phyloP scores from a whole-genome alignment of 768 basidiomycete species.

The Hygrophoropsis aurantiaca region DNA sequence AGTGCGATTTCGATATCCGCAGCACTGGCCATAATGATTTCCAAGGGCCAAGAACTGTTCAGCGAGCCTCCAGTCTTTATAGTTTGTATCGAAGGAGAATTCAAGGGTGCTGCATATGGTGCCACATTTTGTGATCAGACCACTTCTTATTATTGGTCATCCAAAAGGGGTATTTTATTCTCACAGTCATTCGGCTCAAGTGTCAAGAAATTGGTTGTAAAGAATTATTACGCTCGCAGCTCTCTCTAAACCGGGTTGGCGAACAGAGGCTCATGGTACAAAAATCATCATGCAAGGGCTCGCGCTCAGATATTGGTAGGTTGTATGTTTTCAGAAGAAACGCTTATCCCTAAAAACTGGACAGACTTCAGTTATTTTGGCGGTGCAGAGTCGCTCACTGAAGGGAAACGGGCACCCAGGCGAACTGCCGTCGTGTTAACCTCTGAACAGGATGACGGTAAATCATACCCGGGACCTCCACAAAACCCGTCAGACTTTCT shows the following conservation, averaged over 20 bases:
- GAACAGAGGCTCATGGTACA: constrained; percentile 9
- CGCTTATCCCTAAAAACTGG: neutral
- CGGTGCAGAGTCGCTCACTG: constrained; percentile 74
- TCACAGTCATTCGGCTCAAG: constrained; percentile 14
- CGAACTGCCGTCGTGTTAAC: constrained; percentile 49
- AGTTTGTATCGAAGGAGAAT: too few species aligned
- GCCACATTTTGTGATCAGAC: constrained; percentile 23
- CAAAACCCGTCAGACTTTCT: constrained; percentile 86
- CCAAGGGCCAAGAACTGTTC: too few species aligned
- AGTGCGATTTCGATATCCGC: constrained; percentile 6
- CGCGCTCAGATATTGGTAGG: constrained; percentile 18
- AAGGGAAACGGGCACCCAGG: constrained; percentile 51
- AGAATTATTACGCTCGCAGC: too few species aligned
- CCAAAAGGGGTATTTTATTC: constrained; percentile 22
- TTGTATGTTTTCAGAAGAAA: neutral
- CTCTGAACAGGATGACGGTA: constrained; percentile 38
- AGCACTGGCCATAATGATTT: constrained; percentile 14
- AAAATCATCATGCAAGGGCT: constrained; percentile 9
- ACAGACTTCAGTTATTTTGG: constrained; percentile 80
- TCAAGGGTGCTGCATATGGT: constrained; percentile 14
- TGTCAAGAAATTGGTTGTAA: neutral
- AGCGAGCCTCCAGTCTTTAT: too few species aligned
- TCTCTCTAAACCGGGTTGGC: too few species aligned
- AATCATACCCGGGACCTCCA: constrained; percentile 49
- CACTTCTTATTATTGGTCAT: constrained; percentile 17